Base-by-base conservation (phyloP, 2,329 filamentous ascomycete species). In the Ophiostoma ulmi region DNA sequence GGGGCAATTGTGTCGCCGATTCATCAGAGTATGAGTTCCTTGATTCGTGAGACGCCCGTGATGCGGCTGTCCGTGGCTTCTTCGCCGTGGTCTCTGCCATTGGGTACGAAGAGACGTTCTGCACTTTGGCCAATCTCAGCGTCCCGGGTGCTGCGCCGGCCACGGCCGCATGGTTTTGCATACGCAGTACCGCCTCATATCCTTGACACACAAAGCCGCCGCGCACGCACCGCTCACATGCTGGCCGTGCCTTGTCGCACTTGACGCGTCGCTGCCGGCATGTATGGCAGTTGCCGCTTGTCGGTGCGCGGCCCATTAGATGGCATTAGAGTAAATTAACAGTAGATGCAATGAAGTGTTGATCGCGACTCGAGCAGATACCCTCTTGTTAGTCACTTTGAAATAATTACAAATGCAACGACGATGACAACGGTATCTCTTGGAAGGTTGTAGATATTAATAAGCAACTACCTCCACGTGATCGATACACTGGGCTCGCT, bases 241-340 rank as follows among this genome's bases (percentile, higher is more conserved):
- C 73, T 20, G 76, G 76, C 39, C 70, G 73, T 31, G 72, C 73
- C 70, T 75, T 74, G 70, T 77, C 76, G 67, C 76, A 77, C 69
- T 76, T 77, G 68, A 76, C 74, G 38, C 76, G 75, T 36, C 76
- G 67, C 72, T 74, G 73, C 58, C 76, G 73, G 71, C 76, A 76
- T 7, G 75, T 76, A 72, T 76, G 75, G 73, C 75, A 77, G 72
- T 76, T 76, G 44, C 75, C 75, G 69, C 76, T 77, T 11, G 74
- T 76, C 48, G 75, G 76, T 13, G 74, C 74, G 20, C 75, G 73
- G 38, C 75, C 75, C 75, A 77, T 77, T 44, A 1, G 36, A 14
- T n/a, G 6, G 48, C n/a, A 7, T 2, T 20, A 36, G 31, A 31
- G 31, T 36, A 36, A 22, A 61, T 61, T 6, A 14, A 55, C 48